Base-by-base conservation (phyloP, 2,329 filamentous ascomycete species). In the Cytospora chrysosperma region DNA sequence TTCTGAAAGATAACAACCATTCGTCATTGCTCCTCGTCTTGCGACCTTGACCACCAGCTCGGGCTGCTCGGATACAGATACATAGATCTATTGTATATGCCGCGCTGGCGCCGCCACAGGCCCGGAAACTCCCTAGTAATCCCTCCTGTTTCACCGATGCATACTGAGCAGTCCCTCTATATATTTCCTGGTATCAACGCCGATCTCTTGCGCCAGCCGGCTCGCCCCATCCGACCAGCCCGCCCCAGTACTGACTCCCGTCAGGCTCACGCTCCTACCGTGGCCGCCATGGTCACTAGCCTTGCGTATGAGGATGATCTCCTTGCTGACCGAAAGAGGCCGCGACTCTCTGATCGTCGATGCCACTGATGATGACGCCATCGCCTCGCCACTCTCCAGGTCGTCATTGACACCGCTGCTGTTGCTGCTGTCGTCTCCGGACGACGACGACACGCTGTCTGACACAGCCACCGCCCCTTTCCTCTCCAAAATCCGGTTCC, bases 141-240 rank as follows among this genome's bases (percentile, higher is more conserved):
- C n/a, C 43, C 24, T 12, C 12, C 51, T 54, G 55, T 56, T 69
- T 68, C 43, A 81, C 40, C 79, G 74, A 72, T 82, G 83, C 71
- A 92, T 73, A 70, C 82, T 91, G 73, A 93, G 76, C 62, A 93
- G 72, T 1, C 86, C 87, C 73, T 93, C 90, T 4, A 93, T 85
- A 74, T 93, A 93, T 72, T 83, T 84, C 73, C 87, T 83, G 32
- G 90, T 91, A 78, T 93, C 90, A 37, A 93, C 82, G 0, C 90
- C 90, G 67, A 93, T 91, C 0, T 90, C 90, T 70, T 91, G 87
- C 0, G 85, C 86, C 67, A 92, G 74, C 61, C 83, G 82, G 24
- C 81, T 83, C 1, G 87, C 84, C 3, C 85, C 85, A 27, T 83
- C 84, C 52, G 81, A 70, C 80, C 84, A 78, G 62, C 81, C 70